Percentiles rank a stretch among this genome's conserved stretches.
These are phyloP conservation scores for Sporobolomyces roseus DNA, from an alignment of 768 basidiomycete genomes.

Conservation along the genomic window DNA sequence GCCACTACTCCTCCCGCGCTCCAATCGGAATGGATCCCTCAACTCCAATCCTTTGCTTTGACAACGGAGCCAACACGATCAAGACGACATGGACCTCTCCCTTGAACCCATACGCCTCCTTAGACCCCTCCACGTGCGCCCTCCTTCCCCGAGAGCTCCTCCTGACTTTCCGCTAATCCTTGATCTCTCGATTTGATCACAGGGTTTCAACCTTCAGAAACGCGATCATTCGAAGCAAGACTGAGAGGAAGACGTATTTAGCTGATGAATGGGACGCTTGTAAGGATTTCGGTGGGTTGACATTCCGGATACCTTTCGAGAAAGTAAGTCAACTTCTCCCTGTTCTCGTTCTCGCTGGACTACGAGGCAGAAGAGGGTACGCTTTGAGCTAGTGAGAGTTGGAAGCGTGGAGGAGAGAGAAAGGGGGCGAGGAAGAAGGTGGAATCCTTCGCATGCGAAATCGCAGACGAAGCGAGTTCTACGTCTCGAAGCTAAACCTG, in stretches of 20 bases:
- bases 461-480: no score
- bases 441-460: not conserved
- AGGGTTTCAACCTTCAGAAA: constrained; percentile 65
- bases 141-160: not conserved
- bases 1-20: no score
- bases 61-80: constrained; percentile 81
- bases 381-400: no score
- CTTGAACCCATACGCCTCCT: not conserved
- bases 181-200: not conserved
- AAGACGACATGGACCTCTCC: constrained; percentile 60
- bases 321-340: constrained; percentile 57
- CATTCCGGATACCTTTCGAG: constrained; percentile 81
- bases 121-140: constrained; percentile 47
- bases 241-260: constrained; percentile 74
- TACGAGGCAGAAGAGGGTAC: no score
- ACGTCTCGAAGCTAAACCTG: no score
- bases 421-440: not conserved
- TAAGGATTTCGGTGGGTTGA: constrained; percentile 71
- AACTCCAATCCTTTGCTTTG: constrained; percentile 58
- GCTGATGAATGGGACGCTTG: constrained; percentile 77
- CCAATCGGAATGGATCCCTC: not conserved
- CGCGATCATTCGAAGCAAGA: constrained; percentile 76
- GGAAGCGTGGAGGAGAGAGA: no score
- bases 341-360: no score
- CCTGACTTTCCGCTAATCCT: not conserved